Percentiles rank a stretch among this genome's conserved stretches.
These are phyloP conservation scores for Hordeum marinum DNA, from an alignment of 176 grass and related monocot species.

Conservation along the genomic window DNA sequence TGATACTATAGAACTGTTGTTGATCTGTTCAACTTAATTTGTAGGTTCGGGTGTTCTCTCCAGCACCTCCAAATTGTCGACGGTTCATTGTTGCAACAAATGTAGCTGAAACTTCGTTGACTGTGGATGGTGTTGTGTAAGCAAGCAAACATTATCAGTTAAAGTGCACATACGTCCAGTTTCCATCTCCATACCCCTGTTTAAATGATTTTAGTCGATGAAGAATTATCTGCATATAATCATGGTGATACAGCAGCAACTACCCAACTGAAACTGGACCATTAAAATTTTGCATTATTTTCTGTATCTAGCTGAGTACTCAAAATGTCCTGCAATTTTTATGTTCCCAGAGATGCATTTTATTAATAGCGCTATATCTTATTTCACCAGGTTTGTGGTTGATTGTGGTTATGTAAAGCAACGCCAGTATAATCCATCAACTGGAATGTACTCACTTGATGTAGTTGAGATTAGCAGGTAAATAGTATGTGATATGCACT, in stretches of 20 bases:
- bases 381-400: slow-evolving; percentile 70
- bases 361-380: slow-evolving; percentile 8
- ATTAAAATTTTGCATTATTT: neutral
- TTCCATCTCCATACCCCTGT: slow-evolving; percentile 9
- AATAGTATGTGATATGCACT: slow-evolving; percentile 12
- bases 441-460: slow-evolving; percentile 99
- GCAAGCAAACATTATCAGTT: slow-evolving; percentile 50
- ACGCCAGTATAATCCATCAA: slow-evolving; percentile 83
- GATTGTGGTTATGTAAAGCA: slow-evolving; percentile 98
- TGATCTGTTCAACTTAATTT: slow-evolving; percentile 25
- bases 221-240: neutral
- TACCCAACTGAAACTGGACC: neutral
- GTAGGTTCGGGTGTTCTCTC: slow-evolving; percentile 80
- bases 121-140: slow-evolving; percentile 99
- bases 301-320: neutral
- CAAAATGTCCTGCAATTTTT: neutral
- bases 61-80: slow-evolving; percentile 78
- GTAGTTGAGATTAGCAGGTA: slow-evolving; percentile 95
- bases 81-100: slow-evolving; percentile 98
- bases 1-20: neutral
- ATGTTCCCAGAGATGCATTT: neutral
- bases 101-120: slow-evolving; percentile 97
- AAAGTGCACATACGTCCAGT: slow-evolving; percentile 26
- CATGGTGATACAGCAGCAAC: neutral
- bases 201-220: neutral